Percentiles rank a stretch among this genome's conserved stretches.
Evolutionary conservation across 2,329 filamentous ascomycete genomes (phyloP).

Genomic region (Colletotrichum incanum): DNA sequence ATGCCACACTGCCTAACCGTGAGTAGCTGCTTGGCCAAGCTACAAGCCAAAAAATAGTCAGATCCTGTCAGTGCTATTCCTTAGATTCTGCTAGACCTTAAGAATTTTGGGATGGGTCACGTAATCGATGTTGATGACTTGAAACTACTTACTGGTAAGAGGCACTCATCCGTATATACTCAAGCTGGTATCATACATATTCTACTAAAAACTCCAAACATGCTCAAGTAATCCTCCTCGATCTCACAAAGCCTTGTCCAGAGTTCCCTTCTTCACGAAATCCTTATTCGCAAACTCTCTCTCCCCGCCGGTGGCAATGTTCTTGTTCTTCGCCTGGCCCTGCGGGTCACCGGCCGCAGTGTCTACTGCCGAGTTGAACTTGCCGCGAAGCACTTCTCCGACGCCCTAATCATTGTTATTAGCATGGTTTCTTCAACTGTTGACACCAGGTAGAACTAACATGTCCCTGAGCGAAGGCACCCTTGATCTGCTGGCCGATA

Average conservation of each 20-base stretch:
- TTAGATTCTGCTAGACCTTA: no score
- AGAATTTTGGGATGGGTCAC: background rate
- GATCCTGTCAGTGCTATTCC: no score
- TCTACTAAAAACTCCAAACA: background rate
- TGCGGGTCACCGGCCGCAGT: slow-evolving; percentile 52
- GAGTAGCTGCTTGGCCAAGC: no score
- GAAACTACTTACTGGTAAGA: background rate
- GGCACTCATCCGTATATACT: background rate
- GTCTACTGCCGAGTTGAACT: slow-evolving; percentile 54
- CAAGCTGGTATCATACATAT: background rate
- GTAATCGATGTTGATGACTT: background rate
- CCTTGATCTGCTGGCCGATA: slow-evolving; percentile 35
- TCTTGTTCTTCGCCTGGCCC: slow-evolving; percentile 54
- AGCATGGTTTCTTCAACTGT: no score
- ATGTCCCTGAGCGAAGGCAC: slow-evolving; percentile 40
- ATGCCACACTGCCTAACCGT: no score
- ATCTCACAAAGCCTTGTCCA: slow-evolving; percentile 34
- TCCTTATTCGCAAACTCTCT: slow-evolving; percentile 43
- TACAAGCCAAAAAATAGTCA: no score
- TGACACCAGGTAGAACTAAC: slow-evolving; percentile 18
- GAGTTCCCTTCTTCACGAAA: slow-evolving; percentile 36
- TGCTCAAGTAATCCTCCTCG: background rate
- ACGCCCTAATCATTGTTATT: slow-evolving; percentile 9
- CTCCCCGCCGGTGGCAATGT: slow-evolving; percentile 35
- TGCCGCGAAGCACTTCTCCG: slow-evolving; percentile 44